phyloP scores from a whole-genome alignment of 2,329 filamentous ascomycete genomes.

The Blumeriella jaapii region DNA sequence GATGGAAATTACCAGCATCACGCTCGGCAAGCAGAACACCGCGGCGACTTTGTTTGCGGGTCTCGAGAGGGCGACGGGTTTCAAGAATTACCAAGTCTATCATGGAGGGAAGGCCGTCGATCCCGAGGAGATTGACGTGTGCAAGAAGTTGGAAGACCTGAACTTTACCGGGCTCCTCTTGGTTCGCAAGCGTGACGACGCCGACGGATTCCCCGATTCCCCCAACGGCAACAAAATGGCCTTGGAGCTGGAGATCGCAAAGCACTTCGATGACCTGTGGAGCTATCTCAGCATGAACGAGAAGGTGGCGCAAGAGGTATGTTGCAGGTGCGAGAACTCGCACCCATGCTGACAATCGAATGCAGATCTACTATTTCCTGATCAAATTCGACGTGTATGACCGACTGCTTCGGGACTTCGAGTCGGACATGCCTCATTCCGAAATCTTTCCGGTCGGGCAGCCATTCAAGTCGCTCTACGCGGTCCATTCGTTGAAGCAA shows the following conservation, averaged over 20 bases:
- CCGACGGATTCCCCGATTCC: slow-evolving; percentile 32
- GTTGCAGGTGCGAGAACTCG: slow-evolving; percentile 6
- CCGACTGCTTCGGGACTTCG: slow-evolving; percentile 47
- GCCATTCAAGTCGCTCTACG: slow-evolving; percentile 65
- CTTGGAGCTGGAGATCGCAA: slow-evolving; percentile 68
- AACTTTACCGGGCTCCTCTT: slow-evolving; percentile 55
- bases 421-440: slow-evolving; percentile 39
- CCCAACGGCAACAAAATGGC: slow-evolving; percentile 41
- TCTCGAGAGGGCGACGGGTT: slow-evolving; percentile 58
- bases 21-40: slow-evolving; percentile 61
- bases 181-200: slow-evolving; percentile 46
- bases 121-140: slow-evolving; percentile 45
- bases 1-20: slow-evolving; percentile 48
- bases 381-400: slow-evolving; percentile 57
- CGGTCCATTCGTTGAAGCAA: slow-evolving; percentile 52
- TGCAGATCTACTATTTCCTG: slow-evolving; percentile 59
- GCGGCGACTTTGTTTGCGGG: slow-evolving; percentile 56
- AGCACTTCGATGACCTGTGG: slow-evolving; percentile 77
- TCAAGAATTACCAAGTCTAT: slow-evolving; percentile 64
- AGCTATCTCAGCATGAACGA: slow-evolving; percentile 66
- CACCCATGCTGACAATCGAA: neutral
- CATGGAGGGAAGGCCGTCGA: slow-evolving; percentile 55
- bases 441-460: slow-evolving; percentile 58
- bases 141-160: slow-evolving; percentile 56
- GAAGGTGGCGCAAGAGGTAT: slow-evolving; percentile 53